These are phyloP conservation scores for Cladosporium halotolerans DNA, from an alignment of 2,329 filamentous ascomycete genomes.

Conservation along the genomic window DNA sequence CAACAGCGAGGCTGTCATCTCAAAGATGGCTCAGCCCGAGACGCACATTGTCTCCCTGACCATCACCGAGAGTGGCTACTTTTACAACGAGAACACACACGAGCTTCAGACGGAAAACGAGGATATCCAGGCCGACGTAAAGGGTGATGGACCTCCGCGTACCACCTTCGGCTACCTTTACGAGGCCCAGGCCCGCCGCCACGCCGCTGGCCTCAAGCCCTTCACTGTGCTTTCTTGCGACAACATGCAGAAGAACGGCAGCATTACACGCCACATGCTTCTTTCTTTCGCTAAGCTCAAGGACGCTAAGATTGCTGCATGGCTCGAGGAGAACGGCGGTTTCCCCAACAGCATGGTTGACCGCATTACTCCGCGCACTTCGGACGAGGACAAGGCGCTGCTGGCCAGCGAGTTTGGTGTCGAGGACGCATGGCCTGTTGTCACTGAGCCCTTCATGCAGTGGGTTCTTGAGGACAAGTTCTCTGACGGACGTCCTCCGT, in stretches of 20 bases:
- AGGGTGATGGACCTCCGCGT: slow-evolving; percentile 38
- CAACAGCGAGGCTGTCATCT: slow-evolving; percentile 46
- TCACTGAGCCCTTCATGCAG: slow-evolving; percentile 52
- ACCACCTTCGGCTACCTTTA: slow-evolving; percentile 51
- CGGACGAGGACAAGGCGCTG: slow-evolving; percentile 38
- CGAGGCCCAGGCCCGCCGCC: slow-evolving; percentile 44
- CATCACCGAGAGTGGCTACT: slow-evolving; percentile 53
- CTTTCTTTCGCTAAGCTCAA: slow-evolving; percentile 44
- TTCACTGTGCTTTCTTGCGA: slow-evolving; percentile 52
- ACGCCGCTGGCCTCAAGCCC: slow-evolving; percentile 42
- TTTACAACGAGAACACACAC: slow-evolving; percentile 54
- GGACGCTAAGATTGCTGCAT: slow-evolving; percentile 44
- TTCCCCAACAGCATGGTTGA: slow-evolving; percentile 54
- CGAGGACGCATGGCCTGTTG: slow-evolving; percentile 48
- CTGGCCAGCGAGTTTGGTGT: slow-evolving; percentile 43
- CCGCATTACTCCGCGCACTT: slow-evolving; percentile 49
- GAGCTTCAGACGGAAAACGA: slow-evolving; percentile 44
- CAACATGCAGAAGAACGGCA: slow-evolving; percentile 53
- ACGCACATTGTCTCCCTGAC: slow-evolving; percentile 51
- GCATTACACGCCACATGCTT: slow-evolving; percentile 49
- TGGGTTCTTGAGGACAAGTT: slow-evolving; percentile 52
- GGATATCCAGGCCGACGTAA: slow-evolving; percentile 46
- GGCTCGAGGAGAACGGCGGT: slow-evolving; percentile 43
- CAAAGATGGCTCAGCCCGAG: slow-evolving; percentile 51
- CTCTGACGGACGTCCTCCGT: slow-evolving; percentile 45